Evolutionary conservation across 306 rosid species (phyloP), one percentile per base, ranked within the genome.

Genomic region (Herpetospermum pedunculosum): DNA sequence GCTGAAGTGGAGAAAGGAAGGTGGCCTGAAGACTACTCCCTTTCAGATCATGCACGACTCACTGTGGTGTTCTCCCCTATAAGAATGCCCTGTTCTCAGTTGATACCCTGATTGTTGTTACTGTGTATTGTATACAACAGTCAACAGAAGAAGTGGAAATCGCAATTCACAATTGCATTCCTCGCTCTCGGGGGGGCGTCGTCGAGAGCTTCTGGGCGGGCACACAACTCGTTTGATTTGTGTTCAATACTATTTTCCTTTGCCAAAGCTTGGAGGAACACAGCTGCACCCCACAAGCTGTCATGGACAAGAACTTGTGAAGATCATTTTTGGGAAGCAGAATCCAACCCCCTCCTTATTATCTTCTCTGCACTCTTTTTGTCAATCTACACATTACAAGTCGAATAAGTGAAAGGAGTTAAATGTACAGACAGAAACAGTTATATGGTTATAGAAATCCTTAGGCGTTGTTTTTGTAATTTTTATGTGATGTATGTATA

Each of bases 1-100:
- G 88, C 97, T 15, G 98, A 92, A 73, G 97, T 83, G 41, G 98
- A 92, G 91, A 90, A 80, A 76, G 98, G 98, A 74, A 84, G 82
- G 44, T 92, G 98, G 98, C 98, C 98, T 1, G 96, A 92, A 34
- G 87, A 92, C 78, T 92, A 88, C 73, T 88, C 86, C 30, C 97
- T 92, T 38, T 92, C 98, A 3, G 98, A 92, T 80, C 98, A 92
- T 68, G 98, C 98, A 26, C 84, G 92, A 38, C 97, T 92, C 48
- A 92, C 98, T 0, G 98, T 90, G 71, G 97, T 88, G 0, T 92
- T 92, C 69, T 87, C 97, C 1, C 97, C 97, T 1, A 84, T 92
- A 77, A 84, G 88, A 77, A 87, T 92, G 93, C 96, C 93, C 12
- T 87, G 93, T 85, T 85, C 88, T 40, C 87, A 80, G 80, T 52